phyloP scores from a whole-genome alignment of 495 filamentous ascomycete genomes.

The Pseudevernia furfuracea region DNA sequence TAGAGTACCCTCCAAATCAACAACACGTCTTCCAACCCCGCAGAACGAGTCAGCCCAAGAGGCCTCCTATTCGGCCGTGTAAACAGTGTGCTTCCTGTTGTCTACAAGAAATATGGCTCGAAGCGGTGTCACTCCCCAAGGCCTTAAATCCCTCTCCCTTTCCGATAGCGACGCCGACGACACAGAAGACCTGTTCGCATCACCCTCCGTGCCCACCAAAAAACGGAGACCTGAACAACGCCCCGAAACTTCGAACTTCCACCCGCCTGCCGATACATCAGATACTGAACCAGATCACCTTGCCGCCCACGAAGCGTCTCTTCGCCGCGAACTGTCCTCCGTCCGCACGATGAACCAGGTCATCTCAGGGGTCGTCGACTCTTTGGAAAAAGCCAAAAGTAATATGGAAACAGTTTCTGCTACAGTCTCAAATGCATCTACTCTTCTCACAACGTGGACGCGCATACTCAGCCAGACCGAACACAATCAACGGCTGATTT shows the following conservation, averaged over 20 bases:
- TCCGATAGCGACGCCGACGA: constrained; percentile 60
- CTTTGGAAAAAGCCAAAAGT: constrained; percentile 68
- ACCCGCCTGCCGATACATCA: background rate
- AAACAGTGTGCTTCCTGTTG: background rate
- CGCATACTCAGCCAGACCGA: constrained; percentile 93
- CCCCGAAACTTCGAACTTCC: constrained; percentile 23
- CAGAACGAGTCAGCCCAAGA: background rate
- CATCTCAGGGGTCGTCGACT: constrained; percentile 74
- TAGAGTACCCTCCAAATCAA: constrained; percentile 7
- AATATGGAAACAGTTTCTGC: constrained; percentile 93
- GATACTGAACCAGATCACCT: constrained; percentile 48
- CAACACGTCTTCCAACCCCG: constrained; percentile 17
- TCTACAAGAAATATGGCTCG: constrained; percentile 18
- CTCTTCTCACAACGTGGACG: constrained; percentile 92
- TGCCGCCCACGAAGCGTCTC: constrained; percentile 56
- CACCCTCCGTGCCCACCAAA: constrained; percentile 46
- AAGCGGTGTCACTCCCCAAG: constrained; percentile 31
- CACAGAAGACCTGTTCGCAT: constrained; percentile 64
- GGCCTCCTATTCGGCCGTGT: background rate
- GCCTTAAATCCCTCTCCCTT: constrained; percentile 46
- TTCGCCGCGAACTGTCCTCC: constrained; percentile 70
- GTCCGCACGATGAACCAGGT: constrained; percentile 79
- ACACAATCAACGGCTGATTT: constrained; percentile 87
- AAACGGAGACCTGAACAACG: constrained; percentile 27
- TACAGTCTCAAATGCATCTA: constrained; percentile 82